Conservation (phyloP, 306 rosid species). For the Oemleria cerasiformis region DNA sequence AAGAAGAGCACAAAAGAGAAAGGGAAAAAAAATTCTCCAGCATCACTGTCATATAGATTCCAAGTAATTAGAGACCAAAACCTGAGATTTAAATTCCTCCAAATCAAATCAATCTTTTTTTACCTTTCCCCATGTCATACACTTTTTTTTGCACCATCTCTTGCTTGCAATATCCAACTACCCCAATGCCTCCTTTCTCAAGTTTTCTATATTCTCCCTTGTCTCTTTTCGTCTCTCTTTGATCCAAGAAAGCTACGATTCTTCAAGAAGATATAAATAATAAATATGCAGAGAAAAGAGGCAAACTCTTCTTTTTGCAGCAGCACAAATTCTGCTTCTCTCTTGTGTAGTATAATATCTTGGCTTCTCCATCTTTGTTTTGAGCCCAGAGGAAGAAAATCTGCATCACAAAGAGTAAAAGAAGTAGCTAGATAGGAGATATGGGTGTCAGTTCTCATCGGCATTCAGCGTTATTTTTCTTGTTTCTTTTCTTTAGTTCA, state of each 20-base stretch:
- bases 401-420: slow-evolving; percentile 21
- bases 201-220: slow-evolving; percentile 91
- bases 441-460: slow-evolving; percentile 47
- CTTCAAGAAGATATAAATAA: slow-evolving; percentile 59
- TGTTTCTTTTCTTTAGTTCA: slow-evolving; percentile 53
- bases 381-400: slow-evolving; percentile 31
- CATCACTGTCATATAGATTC: neutral
- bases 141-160: slow-evolving; percentile 53
- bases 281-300: slow-evolving; percentile 34
- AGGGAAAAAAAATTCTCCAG: slow-evolving; percentile 20
- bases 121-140: slow-evolving; percentile 41
- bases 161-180: slow-evolving; percentile 83
- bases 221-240: slow-evolving; percentile 42
- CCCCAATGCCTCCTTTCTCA: slow-evolving; percentile 81
- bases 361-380: slow-evolving; percentile 41
- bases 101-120: neutral
- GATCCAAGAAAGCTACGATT: slow-evolving; percentile 92
- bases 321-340: slow-evolving; percentile 35
- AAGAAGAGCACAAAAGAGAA: slow-evolving; percentile 38
- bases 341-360: slow-evolving; percentile 57
- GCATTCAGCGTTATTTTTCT: slow-evolving; percentile 41
- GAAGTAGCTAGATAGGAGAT: slow-evolving; percentile 30
- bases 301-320: slow-evolving; percentile 38
- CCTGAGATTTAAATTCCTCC: slow-evolving; percentile 38
- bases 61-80: neutral